Evolutionary conservation across 2,329 filamentous ascomycete genomes (phyloP).

Genomic region (Sporothrix globosa): DNA sequence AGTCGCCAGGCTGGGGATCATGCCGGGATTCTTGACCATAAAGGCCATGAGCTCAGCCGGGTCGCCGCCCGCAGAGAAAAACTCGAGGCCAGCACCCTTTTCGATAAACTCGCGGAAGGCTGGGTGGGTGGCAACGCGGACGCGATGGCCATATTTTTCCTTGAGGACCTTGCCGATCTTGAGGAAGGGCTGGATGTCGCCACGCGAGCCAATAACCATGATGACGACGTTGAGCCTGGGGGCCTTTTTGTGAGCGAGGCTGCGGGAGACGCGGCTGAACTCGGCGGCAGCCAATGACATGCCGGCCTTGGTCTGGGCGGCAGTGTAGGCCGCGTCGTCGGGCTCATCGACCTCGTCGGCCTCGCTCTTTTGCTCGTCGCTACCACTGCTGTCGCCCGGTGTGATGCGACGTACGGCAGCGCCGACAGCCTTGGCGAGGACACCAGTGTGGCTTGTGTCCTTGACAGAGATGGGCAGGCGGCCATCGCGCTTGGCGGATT

Average conservation of each 20-base stretch:
- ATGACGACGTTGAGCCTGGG: constrained; percentile 75
- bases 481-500: constrained; percentile 62
- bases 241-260: constrained; percentile 41
- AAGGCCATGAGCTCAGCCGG: constrained; percentile 83
- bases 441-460: constrained; percentile 69
- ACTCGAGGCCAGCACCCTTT: constrained; percentile 72
- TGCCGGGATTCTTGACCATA: constrained; percentile 82
- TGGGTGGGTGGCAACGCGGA: constrained; percentile 78
- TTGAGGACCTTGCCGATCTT: constrained; percentile 73
- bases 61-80: constrained; percentile 79
- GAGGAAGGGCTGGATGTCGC: constrained; percentile 80
- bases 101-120: constrained; percentile 76
- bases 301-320: neutral
- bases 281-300: constrained; percentile 37
- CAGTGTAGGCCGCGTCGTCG: constrained; percentile 14
- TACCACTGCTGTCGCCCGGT: constrained; percentile 41
- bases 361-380: neutral
- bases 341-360: neutral
- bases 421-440: constrained; percentile 73
- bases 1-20: constrained; percentile 74
- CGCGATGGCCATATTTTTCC: constrained; percentile 71
- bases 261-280: constrained; percentile 23
- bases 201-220: constrained; percentile 79
- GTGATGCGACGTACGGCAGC: constrained; percentile 63
- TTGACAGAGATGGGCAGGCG: constrained; percentile 72